Conservation (phyloP, 2,329 filamentous ascomycete genomes). For the Fusarium pseudonygamai region DNA sequence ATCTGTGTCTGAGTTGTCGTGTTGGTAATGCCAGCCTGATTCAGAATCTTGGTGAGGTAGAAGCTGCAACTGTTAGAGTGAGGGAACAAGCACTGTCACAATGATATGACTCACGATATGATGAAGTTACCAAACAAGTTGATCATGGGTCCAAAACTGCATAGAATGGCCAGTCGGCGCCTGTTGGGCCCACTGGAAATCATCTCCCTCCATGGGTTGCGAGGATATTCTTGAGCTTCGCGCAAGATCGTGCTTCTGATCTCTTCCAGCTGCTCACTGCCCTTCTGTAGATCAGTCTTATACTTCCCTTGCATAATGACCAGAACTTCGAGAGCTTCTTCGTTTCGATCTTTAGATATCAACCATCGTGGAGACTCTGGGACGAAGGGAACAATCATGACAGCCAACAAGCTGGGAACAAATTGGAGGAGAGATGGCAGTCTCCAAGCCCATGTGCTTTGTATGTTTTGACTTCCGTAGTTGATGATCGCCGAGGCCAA, state of each 20-base stretch:
- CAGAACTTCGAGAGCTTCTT: background rate
- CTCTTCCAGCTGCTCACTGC: background rate
- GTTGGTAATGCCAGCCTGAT: background rate
- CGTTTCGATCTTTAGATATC: background rate
- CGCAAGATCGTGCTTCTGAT: background rate
- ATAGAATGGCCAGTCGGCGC: background rate
- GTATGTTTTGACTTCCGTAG: background rate
- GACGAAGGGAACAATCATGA: background rate
- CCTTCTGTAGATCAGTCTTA: background rate
- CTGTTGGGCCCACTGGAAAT: background rate
- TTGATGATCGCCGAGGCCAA: background rate
- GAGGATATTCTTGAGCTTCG: background rate
- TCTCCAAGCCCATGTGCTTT: background rate
- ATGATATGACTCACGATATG: background rate
- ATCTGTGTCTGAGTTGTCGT: background rate
- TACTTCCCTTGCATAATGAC: background rate
- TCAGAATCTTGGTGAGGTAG: background rate
- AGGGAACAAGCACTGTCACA: accelerated
- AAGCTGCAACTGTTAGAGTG: background rate
- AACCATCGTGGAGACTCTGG: background rate
- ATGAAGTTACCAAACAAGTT: background rate
- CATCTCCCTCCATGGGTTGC: background rate
- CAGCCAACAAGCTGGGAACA: background rate
- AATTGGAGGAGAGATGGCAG: background rate
- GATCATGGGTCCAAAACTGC: background rate